Percentiles rank a stretch among this genome's conserved stretches.
These are phyloP conservation scores for Xylaria polymorpha DNA, from an alignment of 2,329 filamentous ascomycete genomes.

Conservation along the genomic window DNA sequence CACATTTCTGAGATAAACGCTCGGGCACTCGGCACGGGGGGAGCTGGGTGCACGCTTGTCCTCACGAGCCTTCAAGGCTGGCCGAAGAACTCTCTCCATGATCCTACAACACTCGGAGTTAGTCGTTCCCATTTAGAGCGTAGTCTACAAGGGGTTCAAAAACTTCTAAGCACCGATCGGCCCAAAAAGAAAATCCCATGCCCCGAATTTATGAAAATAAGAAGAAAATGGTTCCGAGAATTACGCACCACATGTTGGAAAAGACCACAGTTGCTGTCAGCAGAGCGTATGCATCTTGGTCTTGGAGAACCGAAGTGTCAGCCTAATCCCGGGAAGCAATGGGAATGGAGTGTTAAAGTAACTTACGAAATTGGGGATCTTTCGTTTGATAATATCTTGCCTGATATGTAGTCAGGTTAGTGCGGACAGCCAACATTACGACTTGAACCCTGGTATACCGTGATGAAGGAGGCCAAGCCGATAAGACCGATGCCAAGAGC, in stretches of 20 bases:
- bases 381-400: conserved; percentile 80
- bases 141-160: too few relatives aligned
- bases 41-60: conserved; percentile 59
- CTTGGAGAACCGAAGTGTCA: conserved; percentile 22
- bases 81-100: conserved; percentile 68
- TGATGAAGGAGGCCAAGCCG: conserved; percentile 74
- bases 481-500: conserved; percentile 68
- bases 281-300: conserved; percentile 71
- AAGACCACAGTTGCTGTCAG: conserved; percentile 77
- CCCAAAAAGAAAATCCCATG: too few relatives aligned
- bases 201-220: too few relatives aligned
- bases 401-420: conserved; percentile 46
- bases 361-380: conserved; percentile 85
- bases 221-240: too few relatives aligned
- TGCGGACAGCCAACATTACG: background rate
- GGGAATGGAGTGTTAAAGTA: background rate
- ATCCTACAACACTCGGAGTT: conserved; percentile 52
- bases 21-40: conserved; percentile 44
- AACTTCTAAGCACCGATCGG: too few relatives aligned
- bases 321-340: background rate
- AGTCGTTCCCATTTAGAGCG: too few relatives aligned
- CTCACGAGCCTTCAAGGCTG: conserved; percentile 58
- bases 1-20: conserved; percentile 73
- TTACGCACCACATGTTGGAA: conserved; percentile 70
- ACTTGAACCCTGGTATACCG: conserved; percentile 61